phyloP scores from a whole-genome alignment of 108 stramenopile species.

The Pseudonitzschia multiseries region DNA sequence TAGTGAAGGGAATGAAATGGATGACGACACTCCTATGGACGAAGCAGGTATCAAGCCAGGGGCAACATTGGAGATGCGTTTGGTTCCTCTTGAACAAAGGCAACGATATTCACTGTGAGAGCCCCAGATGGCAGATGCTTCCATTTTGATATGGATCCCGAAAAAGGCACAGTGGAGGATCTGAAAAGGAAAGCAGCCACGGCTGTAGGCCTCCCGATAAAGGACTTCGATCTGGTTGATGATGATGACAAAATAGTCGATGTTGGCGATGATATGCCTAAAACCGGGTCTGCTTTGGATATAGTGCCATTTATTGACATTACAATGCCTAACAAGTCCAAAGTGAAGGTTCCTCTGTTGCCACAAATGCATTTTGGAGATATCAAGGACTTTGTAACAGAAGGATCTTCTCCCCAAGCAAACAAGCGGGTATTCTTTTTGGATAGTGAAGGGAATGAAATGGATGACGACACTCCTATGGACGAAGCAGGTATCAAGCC shows the following conservation, averaged over 20 bases:
- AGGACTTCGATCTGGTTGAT: constrained; percentile 5
- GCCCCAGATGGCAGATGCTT: constrained; percentile 1
- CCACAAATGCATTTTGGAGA: constrained; percentile 24
- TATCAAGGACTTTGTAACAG: constrained; percentile 28
- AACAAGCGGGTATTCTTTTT: constrained; percentile 31
- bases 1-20: constrained; percentile 11
- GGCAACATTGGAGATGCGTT: background rate
- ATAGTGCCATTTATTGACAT: constrained; percentile 7
- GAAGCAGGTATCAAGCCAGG: background rate
- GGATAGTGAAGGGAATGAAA: constrained; percentile 17
- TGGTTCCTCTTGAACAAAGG: too few relatives aligned
- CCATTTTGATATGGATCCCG: constrained; percentile 7
- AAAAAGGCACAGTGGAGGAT: constrained; percentile 6
- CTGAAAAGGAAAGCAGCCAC: constrained; percentile 10
- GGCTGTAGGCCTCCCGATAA: background rate
- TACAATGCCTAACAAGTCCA: background rate
- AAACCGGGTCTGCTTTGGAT: background rate
- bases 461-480: constrained; percentile 8
- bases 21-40: background rate
- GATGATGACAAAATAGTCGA: constrained; percentile 2
- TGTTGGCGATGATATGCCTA: background rate
- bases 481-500: background rate
- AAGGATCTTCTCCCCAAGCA: constrained; percentile 19
- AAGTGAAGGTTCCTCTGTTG: constrained; percentile 12
- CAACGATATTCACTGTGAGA: background rate